Percentiles rank a stretch among this genome's conserved stretches.
Evolutionary conservation across 1,284 basidiomycete species (phyloP).

Genomic region (Sanghuangporus baumii): DNA sequence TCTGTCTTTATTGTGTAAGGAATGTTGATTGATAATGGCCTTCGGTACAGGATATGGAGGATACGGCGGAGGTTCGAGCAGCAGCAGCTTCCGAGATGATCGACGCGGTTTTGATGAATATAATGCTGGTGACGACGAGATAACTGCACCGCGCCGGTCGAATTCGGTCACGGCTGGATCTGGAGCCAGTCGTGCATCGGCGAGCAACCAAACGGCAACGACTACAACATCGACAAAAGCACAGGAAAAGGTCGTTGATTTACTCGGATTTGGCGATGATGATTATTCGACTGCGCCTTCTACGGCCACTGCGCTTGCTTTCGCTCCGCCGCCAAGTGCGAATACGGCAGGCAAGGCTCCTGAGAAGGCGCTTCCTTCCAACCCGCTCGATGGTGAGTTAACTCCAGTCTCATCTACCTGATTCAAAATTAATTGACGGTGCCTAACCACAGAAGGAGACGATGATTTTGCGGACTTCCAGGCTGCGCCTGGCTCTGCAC

Average conservation of each 20-base stretch:
- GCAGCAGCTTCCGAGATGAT: conserved; percentile 55
- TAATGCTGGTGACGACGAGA: conserved; percentile 94
- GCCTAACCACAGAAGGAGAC: conserved; percentile 30
- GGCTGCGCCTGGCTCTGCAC: conserved; percentile 54
- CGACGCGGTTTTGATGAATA: conserved; percentile 84
- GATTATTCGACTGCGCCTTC: conserved; percentile 18
- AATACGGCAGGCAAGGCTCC: conserved; percentile 31
- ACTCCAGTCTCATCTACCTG: not conserved
- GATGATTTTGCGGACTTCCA: conserved; percentile 95
- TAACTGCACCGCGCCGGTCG: conserved; percentile 39
- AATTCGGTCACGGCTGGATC: conserved; percentile 27
- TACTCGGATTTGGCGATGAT: conserved; percentile 68
- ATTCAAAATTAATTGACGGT: not conserved
- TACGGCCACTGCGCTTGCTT: not conserved
- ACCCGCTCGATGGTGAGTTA: conserved; percentile 40
- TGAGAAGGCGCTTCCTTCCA: conserved; percentile 53
- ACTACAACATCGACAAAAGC: conserved; percentile 41
- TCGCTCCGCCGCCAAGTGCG: conserved; percentile 27
- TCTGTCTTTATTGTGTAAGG: conserved; percentile 28
- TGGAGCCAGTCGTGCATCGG: not conserved
- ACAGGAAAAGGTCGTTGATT: conserved; percentile 28
- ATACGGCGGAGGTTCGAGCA: conserved; percentile 40
- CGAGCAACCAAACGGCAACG: conserved; percentile 33
- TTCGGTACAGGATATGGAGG: conserved; percentile 28
- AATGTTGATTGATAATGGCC: conserved; percentile 13